A percentile compares a stretch with the other conserved stretches of the same genome.
Conservation (phyloP, 768 basidiomycete genomes). For the Crucibulum laeve region DNA sequence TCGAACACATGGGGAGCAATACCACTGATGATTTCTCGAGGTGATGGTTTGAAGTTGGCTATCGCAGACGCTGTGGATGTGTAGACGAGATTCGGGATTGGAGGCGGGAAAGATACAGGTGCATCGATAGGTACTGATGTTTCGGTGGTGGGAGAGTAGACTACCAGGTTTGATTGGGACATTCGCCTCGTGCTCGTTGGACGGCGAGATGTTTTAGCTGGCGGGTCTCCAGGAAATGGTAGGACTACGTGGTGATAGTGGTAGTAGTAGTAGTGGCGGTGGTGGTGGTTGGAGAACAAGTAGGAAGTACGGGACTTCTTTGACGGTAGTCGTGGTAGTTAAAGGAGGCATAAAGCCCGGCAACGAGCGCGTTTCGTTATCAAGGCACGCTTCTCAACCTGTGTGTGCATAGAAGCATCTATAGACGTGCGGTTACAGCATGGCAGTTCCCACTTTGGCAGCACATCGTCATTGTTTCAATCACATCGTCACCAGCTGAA, state of each 20-base stretch:
- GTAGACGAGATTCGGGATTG: conserved; percentile 5
- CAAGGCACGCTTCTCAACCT: not conserved
- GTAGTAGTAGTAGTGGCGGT: too few relatives aligned
- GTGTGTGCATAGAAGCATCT: not conserved
- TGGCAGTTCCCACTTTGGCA: conserved; percentile 14
- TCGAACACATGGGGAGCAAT: conserved; percentile 44
- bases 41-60: conserved; percentile 35
- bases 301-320: not conserved
- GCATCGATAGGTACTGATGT: not conserved
- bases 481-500: too few relatives aligned
- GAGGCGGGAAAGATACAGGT: conserved; percentile 3
- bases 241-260: too few relatives aligned
- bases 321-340: not conserved
- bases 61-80: conserved; percentile 25
- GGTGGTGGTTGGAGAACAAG: not conserved
- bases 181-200: too few relatives aligned
- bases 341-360: conserved; percentile 3
- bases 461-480: conserved; percentile 2
- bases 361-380: conserved; percentile 8
- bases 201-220: too few relatives aligned
- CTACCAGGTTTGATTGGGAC: too few relatives aligned
- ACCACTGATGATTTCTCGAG: conserved; percentile 36
- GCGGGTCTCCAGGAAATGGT: too few relatives aligned
- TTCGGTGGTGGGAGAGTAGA: not conserved
- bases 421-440: conserved; percentile 16